Evolutionary conservation across 2,329 filamentous ascomycete species (phyloP).

Genomic region (Xylariaceae sp.): DNA sequence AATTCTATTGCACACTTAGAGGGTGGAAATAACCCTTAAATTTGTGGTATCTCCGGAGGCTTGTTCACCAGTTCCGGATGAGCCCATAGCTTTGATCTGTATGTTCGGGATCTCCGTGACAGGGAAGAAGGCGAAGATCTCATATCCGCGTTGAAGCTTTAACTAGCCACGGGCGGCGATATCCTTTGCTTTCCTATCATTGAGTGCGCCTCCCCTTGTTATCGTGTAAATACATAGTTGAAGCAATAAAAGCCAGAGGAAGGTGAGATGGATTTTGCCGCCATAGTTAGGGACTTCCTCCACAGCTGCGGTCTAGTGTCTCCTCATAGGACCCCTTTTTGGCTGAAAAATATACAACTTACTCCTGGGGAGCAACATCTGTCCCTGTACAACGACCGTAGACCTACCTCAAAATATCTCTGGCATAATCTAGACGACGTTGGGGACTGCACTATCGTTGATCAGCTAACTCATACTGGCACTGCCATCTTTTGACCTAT

Average conservation of each 20-base stretch:
- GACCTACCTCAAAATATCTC: background rate
- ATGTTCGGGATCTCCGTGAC: too few species aligned
- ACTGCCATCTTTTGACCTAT: background rate
- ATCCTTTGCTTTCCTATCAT: background rate
- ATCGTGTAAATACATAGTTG: too few species aligned
- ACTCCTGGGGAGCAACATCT: background rate
- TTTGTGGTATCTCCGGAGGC: too few species aligned
- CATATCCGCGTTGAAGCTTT: background rate
- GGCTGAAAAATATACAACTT: background rate
- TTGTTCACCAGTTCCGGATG: too few species aligned
- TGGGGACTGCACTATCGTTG: background rate
- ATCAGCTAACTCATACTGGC: background rate
- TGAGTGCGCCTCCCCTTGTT: too few species aligned
- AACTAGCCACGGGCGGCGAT: too few species aligned
- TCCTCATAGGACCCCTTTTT: background rate
- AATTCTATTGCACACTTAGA: too few species aligned
- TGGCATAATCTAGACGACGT: background rate
- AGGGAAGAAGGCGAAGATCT: background rate
- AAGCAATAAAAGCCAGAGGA: too few species aligned
- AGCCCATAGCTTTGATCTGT: too few species aligned
- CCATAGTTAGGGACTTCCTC: too few species aligned
- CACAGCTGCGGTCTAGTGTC: background rate
- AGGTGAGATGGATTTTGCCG: background rate
- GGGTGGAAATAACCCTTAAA: too few species aligned
- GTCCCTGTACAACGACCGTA: background rate